These are phyloP conservation scores for Strombidium stylifer DNA, from an alignment of 73 alveolate species.

Conservation along the genomic window DNA sequence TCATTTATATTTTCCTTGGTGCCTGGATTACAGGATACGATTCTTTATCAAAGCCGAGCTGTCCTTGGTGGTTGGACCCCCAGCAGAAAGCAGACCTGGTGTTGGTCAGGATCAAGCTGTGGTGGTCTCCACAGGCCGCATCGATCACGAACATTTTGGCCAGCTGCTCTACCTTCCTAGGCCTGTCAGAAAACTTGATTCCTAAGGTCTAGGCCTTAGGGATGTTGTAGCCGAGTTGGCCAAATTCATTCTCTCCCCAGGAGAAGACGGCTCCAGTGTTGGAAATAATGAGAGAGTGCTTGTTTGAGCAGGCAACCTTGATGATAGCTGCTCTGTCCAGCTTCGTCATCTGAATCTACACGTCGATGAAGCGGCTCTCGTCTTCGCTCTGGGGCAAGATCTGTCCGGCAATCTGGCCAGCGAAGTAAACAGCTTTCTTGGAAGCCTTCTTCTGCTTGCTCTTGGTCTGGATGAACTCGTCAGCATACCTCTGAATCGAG, in stretches of 20 bases:
- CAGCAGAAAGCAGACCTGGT: constrained; percentile 53
- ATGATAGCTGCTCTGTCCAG: constrained; percentile 9
- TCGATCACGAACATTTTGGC: constrained; percentile 39
- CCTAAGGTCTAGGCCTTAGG: neutral
- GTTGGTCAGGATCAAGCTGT: constrained; percentile 47
- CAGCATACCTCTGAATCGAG: neutral
- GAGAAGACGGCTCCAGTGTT: constrained; percentile 60
- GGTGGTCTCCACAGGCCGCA: constrained; percentile 65
- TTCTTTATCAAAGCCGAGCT: constrained; percentile 53
- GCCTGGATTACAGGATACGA: neutral
- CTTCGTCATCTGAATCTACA: neutral
- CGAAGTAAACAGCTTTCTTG: too few relatives aligned
- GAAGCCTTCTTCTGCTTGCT: neutral
- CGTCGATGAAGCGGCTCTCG: constrained; percentile 32
- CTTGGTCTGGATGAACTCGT: neutral
- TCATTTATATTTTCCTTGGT: neutral
- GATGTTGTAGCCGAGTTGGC: constrained; percentile 20
- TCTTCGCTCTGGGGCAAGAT: neutral
- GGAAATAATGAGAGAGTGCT: constrained; percentile 34
- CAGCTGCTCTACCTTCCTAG: constrained; percentile 13
- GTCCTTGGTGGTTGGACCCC: constrained; percentile 73
- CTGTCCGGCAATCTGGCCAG: neutral
- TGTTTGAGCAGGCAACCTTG: constrained; percentile 38
- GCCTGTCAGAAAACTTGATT: neutral
- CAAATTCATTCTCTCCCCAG: constrained; percentile 67